phyloP scores from a whole-genome alignment of 805 yeast genomes.

The Wickerhamomyces sydowiorum region DNA sequence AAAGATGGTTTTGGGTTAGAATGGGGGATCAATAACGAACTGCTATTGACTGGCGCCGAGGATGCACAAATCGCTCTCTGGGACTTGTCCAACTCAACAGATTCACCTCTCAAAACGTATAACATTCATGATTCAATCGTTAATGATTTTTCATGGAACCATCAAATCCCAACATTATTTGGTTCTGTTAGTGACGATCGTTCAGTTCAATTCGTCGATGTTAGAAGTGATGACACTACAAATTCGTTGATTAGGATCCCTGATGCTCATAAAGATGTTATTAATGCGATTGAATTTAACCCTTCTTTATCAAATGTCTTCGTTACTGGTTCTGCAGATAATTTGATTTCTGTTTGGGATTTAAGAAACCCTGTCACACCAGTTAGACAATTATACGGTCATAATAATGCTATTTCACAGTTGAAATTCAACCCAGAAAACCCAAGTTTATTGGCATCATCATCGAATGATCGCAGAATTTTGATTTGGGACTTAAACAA shows the following conservation, averaged over 20 bases:
- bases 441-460: constrained; percentile 50
- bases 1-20: constrained; percentile 67
- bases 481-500: constrained; percentile 68
- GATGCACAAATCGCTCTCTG: constrained; percentile 68
- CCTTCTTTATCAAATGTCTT: constrained; percentile 46
- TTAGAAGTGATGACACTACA: constrained; percentile 29
- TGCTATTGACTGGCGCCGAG: constrained; percentile 57
- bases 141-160: constrained; percentile 63
- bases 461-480: constrained; percentile 63
- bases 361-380: constrained; percentile 56
- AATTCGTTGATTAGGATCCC: constrained; percentile 36
- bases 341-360: constrained; percentile 71
- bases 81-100: constrained; percentile 39
- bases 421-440: constrained; percentile 47
- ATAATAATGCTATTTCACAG: constrained; percentile 48
- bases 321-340: constrained; percentile 77
- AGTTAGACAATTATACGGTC: constrained; percentile 63
- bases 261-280: constrained; percentile 52
- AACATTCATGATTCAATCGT: constrained; percentile 48
- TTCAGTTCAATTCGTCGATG: constrained; percentile 55
- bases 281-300: constrained; percentile 65
- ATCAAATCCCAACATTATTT: constrained; percentile 37
- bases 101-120: constrained; percentile 40
- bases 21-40: constrained; percentile 49
- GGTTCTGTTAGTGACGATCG: constrained; percentile 72